Base-by-base conservation (phyloP, 352 stramenopile species). In the Phytophthora cryptogea region DNA sequence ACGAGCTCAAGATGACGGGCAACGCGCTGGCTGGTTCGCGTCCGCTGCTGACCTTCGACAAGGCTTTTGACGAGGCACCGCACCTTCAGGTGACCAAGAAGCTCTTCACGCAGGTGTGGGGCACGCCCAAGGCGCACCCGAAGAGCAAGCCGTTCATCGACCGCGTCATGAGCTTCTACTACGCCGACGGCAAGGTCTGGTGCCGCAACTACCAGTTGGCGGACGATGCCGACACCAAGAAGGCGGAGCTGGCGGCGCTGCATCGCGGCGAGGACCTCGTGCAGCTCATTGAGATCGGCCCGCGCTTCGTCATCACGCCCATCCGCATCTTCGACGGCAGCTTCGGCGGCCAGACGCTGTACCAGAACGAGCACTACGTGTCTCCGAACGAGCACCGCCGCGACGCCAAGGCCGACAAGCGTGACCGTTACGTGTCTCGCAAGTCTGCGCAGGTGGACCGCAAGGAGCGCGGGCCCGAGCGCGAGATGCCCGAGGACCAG, bases 111-210 rank as follows among this genome's bases (percentile, higher is more conserved):
- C 95, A 96, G 68, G 83, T 94, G 39, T 95, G 84, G 89, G 97
- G 95, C n/a, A 99, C 95, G 30, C 97, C 97, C 4, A 92, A 97
- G 50, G 96, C 96, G 26, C 98, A 99, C 80, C 97, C 97, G 6
- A 99, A 99, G 86, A 98, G 88, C 80, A 99, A 99, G 78, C 98
- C 97, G 16, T 99, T 99, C 80, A 97, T 99, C 51, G 98, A 99
- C 82, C 92, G 97, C 51, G 87, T 99, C 44, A 99, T 99, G 92
- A 96, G 81, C 71, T 99, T 99, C 74, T 97, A 92, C 76, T 85
- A 95, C 57, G 76, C 94, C 1, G 92, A 98, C 56, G 80, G 84
- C 59, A 96, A 96, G 59, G 96, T 99, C 69, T 99, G 97, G 98
- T 97, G 98, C 60, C 92, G 98, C 59, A 99, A 99, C 76, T 99